Conservation (phyloP, 2,329 filamentous ascomycete genomes). For the Lasiodiplodia citricola region DNA sequence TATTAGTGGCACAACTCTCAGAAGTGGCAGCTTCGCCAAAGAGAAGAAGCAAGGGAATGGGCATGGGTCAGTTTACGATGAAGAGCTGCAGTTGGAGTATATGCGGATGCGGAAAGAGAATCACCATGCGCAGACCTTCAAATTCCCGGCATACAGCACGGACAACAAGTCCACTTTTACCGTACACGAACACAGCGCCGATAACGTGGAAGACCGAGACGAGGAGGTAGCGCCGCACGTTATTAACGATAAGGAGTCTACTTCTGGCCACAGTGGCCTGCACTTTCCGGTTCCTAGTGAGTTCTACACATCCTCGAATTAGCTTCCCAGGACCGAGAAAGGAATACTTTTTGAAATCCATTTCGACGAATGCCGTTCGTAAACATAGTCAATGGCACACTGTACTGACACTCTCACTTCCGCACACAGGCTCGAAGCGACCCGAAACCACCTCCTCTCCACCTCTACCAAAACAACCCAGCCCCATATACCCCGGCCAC, state of each 20-base stretch:
- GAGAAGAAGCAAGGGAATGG: neutral
- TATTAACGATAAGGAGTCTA: no score
- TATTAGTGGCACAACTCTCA: neutral
- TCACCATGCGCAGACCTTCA: neutral
- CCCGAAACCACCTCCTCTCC: neutral
- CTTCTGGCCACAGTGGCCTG: no score
- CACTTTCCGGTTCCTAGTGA: no score
- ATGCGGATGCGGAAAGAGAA: neutral
- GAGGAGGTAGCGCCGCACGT: neutral
- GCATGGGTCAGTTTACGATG: neutral
- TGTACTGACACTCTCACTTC: no score
- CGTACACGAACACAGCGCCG: neutral
- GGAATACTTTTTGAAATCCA: no score
- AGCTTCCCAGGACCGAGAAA: no score
- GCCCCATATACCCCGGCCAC: neutral
- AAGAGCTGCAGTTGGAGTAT: constrained; percentile 4
- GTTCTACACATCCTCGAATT: no score
- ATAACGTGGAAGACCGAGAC: neutral
- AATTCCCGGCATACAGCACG: neutral
- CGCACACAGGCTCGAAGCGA: no score
- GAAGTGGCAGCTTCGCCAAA: neutral
- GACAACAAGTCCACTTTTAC: neutral
- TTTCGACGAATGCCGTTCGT: no score
- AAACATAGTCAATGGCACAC: no score
- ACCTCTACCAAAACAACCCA: neutral